Evolutionary conservation across 352 stramenopile genomes (phyloP).

Genomic region (Globisporangium carolinianum): DNA sequence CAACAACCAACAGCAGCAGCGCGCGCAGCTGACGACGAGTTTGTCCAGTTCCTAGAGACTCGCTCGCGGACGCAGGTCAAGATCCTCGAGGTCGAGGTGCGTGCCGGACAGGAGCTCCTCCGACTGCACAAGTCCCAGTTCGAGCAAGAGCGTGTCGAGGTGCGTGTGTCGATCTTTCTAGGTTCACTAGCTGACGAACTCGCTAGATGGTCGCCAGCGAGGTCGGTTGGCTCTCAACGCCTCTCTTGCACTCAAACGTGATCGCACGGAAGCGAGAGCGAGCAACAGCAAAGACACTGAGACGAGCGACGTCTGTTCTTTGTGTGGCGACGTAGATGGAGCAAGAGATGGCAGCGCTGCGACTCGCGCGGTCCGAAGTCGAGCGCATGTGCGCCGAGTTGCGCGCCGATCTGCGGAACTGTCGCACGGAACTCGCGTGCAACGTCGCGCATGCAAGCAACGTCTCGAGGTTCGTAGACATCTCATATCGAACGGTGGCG

Average conservation of each 20-base stretch:
- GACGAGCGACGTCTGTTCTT: no score
- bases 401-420: conserved; percentile 35
- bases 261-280: background rate
- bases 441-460: conserved; percentile 33
- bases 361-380: conserved; percentile 26
- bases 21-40: conserved; percentile 17
- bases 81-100: conserved; percentile 55
- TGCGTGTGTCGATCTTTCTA: conserved; percentile 8
- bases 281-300: conserved; percentile 10
- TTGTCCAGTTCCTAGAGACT: conserved; percentile 37
- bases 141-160: conserved; percentile 36
- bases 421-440: conserved; percentile 43
- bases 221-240: no score
- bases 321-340: conserved; percentile 17
- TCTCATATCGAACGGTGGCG: no score
- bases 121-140: conserved; percentile 48
- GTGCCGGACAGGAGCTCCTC: conserved; percentile 49
- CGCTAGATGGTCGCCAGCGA: no score
- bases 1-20: background rate
- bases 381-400: conserved; percentile 44
- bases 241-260: background rate
- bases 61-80: conserved; percentile 35
- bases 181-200: no score
- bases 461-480: conserved; percentile 30
- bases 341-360: conserved; percentile 36